Evolutionary conservation across 371 early-diverging fungal species (phyloP), one percentile per base, ranked within the genome.

Genomic region (Mucor indicus): DNA sequence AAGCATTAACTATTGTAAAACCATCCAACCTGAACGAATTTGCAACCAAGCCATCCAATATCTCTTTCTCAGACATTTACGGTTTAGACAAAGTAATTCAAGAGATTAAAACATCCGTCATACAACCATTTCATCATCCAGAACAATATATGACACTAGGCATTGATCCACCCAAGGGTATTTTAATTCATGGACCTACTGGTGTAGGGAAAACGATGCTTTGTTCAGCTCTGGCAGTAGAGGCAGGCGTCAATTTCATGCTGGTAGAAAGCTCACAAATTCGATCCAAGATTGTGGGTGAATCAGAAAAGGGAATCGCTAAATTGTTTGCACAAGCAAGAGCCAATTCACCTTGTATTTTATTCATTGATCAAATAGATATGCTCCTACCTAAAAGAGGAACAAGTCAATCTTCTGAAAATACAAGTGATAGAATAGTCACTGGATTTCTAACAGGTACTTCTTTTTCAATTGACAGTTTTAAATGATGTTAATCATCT

Each of bases 191-290:
- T 68, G 99, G 99, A 2, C 99, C 99, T 7, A 98, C 99, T 2
- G 99, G 99, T 9, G 97, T 97, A 46, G 99, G 99, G 45, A 99
- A 99, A 72, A 99, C 99, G 0, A 80, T 91, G 84, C 71, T 99
- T 1, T 98, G 99, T 32, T 87, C 88, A 62, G 99, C 99, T 0
- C 69, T 99, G 24, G 96, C 98, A 0, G 84, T 87, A 13, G 95
- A 93, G 33, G 60, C 77, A 3, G 82, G 82, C 2, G 77, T 89
- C 48, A 90, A 88, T 38, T 83, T 83, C 48, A 85, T 90, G 71
- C 72, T 85, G 43, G 85, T 86, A 1, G 89, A 89, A 61, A 80
- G 86, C 19, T 80, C 89, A 6, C 87, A 88, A 62, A 64, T 91
- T 23, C 73, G 88, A 32, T 91, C 91, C 30, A 90, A 87, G 56